A percentile compares a stretch with the other conserved stretches of the same genome.
Conservation (phyloP, 208 protist genomes). For the Borovskyia barvae region DNA sequence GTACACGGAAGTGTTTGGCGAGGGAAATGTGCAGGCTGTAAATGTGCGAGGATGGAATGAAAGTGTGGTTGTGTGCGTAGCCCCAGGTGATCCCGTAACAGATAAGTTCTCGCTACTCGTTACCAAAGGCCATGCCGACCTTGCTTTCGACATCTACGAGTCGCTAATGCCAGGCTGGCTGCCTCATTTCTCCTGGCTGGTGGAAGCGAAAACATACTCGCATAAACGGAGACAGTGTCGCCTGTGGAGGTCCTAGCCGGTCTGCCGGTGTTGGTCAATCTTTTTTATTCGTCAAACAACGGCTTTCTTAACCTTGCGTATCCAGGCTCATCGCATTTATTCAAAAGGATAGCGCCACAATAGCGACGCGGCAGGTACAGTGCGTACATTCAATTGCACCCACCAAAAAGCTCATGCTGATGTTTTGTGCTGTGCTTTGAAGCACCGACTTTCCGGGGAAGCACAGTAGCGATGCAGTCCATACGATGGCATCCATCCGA, state of each 20-base stretch:
- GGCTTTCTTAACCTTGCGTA: too few relatives aligned
- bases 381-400: too few relatives aligned
- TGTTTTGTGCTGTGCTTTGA: too few relatives aligned
- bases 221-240: slow-evolving; percentile 7
- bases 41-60: slow-evolving; percentile 81
- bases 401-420: too few relatives aligned
- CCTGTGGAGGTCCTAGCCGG: slow-evolving; percentile 29
- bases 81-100: slow-evolving; percentile 21
- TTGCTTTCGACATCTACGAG: slow-evolving; percentile 36
- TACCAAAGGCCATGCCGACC: slow-evolving; percentile 16
- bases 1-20: slow-evolving; percentile 42
- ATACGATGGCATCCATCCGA: too few relatives aligned
- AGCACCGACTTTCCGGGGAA: too few relatives aligned
- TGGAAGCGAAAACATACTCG: slow-evolving; percentile 11
- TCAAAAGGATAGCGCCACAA: too few relatives aligned
- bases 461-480: too few relatives aligned
- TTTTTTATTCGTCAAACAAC: too few relatives aligned
- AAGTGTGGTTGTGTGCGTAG: slow-evolving; percentile 59
- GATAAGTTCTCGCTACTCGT: slow-evolving; percentile 18
- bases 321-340: too few relatives aligned
- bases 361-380: too few relatives aligned
- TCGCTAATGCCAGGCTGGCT: slow-evolving; percentile 33
- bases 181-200: slow-evolving; percentile 36
- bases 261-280: too few relatives aligned
- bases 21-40: slow-evolving; percentile 60